Percentiles rank a stretch among this genome's conserved stretches.
These are phyloP conservation scores for Cyberlindnera suaveolens DNA, from an alignment of 805 yeast species.

Conservation along the genomic window DNA sequence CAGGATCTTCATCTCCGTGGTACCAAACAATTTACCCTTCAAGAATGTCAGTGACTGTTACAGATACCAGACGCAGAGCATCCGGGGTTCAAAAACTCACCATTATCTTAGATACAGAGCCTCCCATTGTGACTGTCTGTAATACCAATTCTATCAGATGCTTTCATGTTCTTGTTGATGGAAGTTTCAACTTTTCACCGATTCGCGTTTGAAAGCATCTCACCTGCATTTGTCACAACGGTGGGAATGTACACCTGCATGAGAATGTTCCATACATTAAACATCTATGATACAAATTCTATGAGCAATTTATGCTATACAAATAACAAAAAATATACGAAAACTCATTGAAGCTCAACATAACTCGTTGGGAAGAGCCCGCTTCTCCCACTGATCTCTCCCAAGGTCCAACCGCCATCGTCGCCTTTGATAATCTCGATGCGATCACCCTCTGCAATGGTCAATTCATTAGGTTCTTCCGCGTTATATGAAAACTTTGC, in stretches of 20 bases:
- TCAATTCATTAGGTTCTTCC: conserved; percentile 71
- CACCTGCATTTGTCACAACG: too few relatives aligned
- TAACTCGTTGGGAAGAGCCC: conserved; percentile 83
- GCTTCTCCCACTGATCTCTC: conserved; percentile 58
- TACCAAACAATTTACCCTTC: conserved; percentile 43
- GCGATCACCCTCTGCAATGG: conserved; percentile 65
- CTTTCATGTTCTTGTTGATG: too few relatives aligned
- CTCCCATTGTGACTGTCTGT: conserved; percentile 24
- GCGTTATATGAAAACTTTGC: conserved; percentile 21
- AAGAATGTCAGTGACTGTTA: background rate
- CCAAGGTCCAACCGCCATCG: conserved; percentile 95
- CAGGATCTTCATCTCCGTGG: conserved; percentile 56
- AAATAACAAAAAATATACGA: background rate
- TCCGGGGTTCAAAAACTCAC: conserved; percentile 11
- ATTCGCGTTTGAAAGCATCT: too few relatives aligned
- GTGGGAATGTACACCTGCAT: too few relatives aligned
- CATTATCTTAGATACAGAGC: conserved; percentile 27
- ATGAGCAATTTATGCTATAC: background rate
- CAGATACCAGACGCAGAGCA: background rate
- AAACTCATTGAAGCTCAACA: conserved; percentile 15
- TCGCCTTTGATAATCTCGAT: conserved; percentile 63
- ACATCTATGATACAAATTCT: too few relatives aligned
- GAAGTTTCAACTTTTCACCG: too few relatives aligned
- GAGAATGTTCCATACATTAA: too few relatives aligned
- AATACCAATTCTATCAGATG: too few relatives aligned